Evolutionary conservation across 1,284 basidiomycete species (phyloP).

Genomic region (Psilocybe mexicana): DNA sequence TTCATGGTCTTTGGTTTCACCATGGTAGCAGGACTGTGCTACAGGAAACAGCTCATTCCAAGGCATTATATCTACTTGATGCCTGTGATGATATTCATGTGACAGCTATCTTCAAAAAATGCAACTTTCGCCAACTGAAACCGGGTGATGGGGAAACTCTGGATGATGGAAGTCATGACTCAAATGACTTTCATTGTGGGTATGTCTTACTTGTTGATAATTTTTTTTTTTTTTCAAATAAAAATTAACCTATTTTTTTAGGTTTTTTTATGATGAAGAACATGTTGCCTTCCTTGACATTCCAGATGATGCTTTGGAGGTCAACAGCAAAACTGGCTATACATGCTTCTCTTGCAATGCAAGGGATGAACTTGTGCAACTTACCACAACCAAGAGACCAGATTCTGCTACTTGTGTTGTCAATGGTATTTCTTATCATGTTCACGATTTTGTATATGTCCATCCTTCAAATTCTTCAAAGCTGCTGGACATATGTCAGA

Average conservation of each 20-base stretch:
- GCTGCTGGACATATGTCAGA: slow-evolving; percentile 55
- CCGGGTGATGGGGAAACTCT: slow-evolving; percentile 43
- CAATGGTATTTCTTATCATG: slow-evolving; percentile 50
- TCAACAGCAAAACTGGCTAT: slow-evolving; percentile 31
- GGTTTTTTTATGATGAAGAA: slow-evolving; percentile 20
- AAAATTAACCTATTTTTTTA: not conserved
- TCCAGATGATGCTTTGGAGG: slow-evolving; percentile 33
- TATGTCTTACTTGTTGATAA: slow-evolving; percentile 29
- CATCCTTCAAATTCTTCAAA: slow-evolving; percentile 27
- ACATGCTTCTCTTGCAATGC: slow-evolving; percentile 52
- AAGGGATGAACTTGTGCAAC: not conserved
- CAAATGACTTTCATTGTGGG: slow-evolving; percentile 58
- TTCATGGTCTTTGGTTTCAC: slow-evolving; percentile 66
- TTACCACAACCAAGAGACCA: not conserved
- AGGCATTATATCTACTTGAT: slow-evolving; percentile 53
- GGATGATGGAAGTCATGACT: slow-evolving; percentile 37
- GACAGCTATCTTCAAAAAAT: slow-evolving; percentile 55
- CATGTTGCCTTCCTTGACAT: slow-evolving; percentile 45
- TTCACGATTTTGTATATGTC: slow-evolving; percentile 60
- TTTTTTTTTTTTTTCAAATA: not conserved
- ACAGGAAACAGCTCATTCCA: slow-evolving; percentile 63
- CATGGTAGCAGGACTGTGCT: slow-evolving; percentile 66
- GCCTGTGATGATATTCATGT: slow-evolving; percentile 52
- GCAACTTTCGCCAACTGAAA: slow-evolving; percentile 45
- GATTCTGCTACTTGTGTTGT: slow-evolving; percentile 31